Base-by-base conservation (phyloP, 768 basidiomycete species). In the Leucogyrophana mollusca region DNA sequence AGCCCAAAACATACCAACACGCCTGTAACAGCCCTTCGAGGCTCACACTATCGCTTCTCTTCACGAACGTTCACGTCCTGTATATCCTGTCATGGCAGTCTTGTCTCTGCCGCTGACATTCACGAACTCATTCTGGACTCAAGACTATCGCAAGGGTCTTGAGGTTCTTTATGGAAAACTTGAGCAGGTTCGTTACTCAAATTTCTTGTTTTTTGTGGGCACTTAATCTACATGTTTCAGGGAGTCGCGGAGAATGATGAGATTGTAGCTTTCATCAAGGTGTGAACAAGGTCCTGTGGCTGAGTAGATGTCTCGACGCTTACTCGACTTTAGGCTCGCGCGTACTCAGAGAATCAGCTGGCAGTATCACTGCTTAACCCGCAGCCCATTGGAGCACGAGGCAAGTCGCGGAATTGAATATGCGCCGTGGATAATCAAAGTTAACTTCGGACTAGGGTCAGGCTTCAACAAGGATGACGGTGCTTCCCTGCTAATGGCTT, bases 91-190 rank as follows among this genome's bases (percentile, higher is more conserved):
- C 60, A 94, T 94, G 93, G 87, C 91, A 51, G 87, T 90, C 53
- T 71, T 95, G 52, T 89, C 91, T 35, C 80, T 94, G 59, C 93
- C 93, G n/a, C 74, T 91, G 48, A 79, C 79, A 13, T 96, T 96
- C 64, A 82, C 77, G 46, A 94, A 95, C 65, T 94, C 92, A 23
- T 96, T 96, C 73, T 96, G 94, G 94, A 80, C 92, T 13, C 86
- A 90, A 64, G 91, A 94, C 71, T 94, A 91, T 61, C 76, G 90
- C 36, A 79, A 71, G 49, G 94, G 93, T 25, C 76, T 96, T 22
- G 83, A 95, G 52, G 78, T 87, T 18, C 67, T 93, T 24, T 91
- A 81, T 61, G 65, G 59, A 35, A 85, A 89, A 65, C 80, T 93
- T 20, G 85, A 91, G 56, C 86, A 90, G 77, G 90, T 85, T 50